Evolutionary conservation across 331 rosid genomes (phyloP).

Genomic region (Pyrus hybrid): DNA sequence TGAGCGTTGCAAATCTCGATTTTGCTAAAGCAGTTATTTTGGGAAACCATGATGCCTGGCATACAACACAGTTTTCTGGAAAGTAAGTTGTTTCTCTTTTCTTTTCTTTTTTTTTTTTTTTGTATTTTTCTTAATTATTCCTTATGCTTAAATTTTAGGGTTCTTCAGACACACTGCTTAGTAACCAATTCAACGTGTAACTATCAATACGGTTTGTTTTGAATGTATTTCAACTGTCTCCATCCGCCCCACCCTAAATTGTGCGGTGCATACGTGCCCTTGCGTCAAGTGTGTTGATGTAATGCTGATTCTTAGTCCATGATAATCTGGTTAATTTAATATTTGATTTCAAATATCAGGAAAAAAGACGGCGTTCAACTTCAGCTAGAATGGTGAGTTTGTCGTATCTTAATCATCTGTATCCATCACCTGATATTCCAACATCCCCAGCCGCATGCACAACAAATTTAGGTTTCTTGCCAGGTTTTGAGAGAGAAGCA

Average conservation of each 20-base stretch:
- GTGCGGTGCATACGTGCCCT: background rate
- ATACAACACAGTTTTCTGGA: slow-evolving; percentile 57
- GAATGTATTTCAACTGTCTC: background rate
- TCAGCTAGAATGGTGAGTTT: slow-evolving; percentile 76
- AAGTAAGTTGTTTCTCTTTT: slow-evolving; percentile 39
- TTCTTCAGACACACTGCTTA: background rate
- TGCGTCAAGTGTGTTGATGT: background rate
- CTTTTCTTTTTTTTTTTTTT: too few relatives aligned
- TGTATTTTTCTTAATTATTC: background rate
- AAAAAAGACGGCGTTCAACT: slow-evolving; percentile 79
- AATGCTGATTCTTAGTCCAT: background rate
- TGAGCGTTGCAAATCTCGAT: slow-evolving; percentile 51
- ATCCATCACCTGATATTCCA: slow-evolving; percentile 91
- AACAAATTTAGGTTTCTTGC: slow-evolving; percentile 77
- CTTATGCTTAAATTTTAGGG: background rate
- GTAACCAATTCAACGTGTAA: background rate
- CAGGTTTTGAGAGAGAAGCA: slow-evolving; percentile 47
- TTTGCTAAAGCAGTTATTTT: slow-evolving; percentile 73
- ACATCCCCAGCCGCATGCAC: slow-evolving; percentile 95
- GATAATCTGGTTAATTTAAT: slow-evolving; percentile 17
- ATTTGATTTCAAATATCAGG: slow-evolving; percentile 40
- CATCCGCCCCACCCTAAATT: background rate
- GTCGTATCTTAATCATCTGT: too few relatives aligned
- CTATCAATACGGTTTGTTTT: background rate
- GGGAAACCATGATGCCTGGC: slow-evolving; percentile 98